A percentile compares a stretch with the other conserved stretches of the same genome.
phyloP scores from a whole-genome alignment of 2,329 filamentous ascomycete genomes.

The Talaromyces verruculosus region DNA sequence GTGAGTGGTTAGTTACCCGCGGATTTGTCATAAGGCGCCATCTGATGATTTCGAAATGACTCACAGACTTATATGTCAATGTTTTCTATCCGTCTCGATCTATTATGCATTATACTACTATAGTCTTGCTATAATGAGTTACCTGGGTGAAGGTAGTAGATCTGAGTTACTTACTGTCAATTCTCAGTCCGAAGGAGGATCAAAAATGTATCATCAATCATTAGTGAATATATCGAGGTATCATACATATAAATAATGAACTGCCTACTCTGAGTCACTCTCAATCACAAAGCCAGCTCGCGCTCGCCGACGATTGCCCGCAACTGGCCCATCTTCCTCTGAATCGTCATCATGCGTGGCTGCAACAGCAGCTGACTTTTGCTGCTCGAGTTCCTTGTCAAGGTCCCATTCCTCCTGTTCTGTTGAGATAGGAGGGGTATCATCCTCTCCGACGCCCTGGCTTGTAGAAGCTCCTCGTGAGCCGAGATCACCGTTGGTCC shows the following conservation, averaged over 20 bases:
- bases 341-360: conserved; percentile 30
- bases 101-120: not conserved
- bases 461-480: conserved; percentile 25
- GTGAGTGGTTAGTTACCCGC: not conserved
- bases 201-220: conserved; percentile 6
- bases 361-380: conserved; percentile 5
- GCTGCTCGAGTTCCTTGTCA: conserved; percentile 12
- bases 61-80: not conserved
- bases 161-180: not conserved
- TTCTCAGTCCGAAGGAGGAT: not conserved
- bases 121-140: not conserved
- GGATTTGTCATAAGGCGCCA: not conserved
- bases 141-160: not conserved
- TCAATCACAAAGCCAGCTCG: conserved; percentile 45
- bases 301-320: conserved; percentile 34
- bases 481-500: conserved; percentile 23
- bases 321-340: conserved; percentile 35
- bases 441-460: conserved; percentile 22
- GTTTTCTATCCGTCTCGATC: not conserved
- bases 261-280: conserved; percentile 42
- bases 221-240: conserved; percentile 3
- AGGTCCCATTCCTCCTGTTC: conserved; percentile 31
- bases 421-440: conserved; percentile 30
- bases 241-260: not conserved
- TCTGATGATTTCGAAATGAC: not conserved